Evolutionary conservation across 441 rosid genomes (phyloP).

Genomic region (Biscutella laevigata): DNA sequence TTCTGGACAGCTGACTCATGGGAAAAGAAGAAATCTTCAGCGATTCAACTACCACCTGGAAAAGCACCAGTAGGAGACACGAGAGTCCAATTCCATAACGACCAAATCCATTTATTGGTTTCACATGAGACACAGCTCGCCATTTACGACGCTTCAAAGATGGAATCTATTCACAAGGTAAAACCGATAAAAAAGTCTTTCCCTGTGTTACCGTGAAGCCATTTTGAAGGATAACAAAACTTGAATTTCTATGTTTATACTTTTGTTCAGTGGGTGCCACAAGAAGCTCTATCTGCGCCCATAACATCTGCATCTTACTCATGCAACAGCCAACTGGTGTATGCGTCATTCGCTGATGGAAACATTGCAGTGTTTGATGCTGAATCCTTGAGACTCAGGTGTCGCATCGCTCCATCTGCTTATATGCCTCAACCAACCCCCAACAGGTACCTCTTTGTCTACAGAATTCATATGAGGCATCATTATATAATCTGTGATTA

Average conservation of each 20-base stretch:
- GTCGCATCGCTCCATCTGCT: conserved; percentile 58
- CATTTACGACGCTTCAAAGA: conserved; percentile 50
- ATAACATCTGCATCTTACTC: conserved; percentile 55
- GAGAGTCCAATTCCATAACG: conserved; percentile 64
- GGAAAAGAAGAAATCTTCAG: conserved; percentile 64
- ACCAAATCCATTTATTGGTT: conserved; percentile 55
- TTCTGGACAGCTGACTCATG: conserved; percentile 64
- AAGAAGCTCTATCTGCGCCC: conserved; percentile 43
- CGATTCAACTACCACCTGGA: conserved; percentile 50
- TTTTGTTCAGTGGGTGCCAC: conserved; percentile 55
- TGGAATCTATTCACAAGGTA: conserved; percentile 57
- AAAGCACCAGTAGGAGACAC: conserved; percentile 60
- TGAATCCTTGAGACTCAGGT: conserved; percentile 46
- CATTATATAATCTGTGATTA: not conserved
- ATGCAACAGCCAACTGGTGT: conserved; percentile 57
- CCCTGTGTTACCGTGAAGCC: too few relatives aligned
- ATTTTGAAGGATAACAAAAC: too few relatives aligned
- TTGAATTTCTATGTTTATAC: not conserved
- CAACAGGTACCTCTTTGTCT: conserved; percentile 27
- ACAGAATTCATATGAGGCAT: not conserved
- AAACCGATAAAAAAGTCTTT: too few relatives aligned
- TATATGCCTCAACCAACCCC: conserved; percentile 34
- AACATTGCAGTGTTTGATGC: conserved; percentile 56
- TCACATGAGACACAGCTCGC: conserved; percentile 65
- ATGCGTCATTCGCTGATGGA: conserved; percentile 48